Evolutionary conservation across 352 stramenopile species (phyloP), one percentile per base, ranked within the genome.

Genomic region (Pythium monospermum): DNA sequence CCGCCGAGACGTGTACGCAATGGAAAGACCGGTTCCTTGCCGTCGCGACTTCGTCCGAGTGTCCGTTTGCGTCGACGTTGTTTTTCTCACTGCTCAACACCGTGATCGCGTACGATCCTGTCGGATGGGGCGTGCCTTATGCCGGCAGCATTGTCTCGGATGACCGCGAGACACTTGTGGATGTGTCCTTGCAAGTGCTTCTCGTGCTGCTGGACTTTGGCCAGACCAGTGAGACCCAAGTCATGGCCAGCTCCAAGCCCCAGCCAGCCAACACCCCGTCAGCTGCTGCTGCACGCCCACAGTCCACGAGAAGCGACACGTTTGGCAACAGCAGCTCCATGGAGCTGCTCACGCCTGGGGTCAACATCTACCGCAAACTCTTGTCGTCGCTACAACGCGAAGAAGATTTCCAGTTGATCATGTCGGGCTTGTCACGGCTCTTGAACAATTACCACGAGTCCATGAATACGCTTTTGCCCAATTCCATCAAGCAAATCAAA

Each of bases 71-170:
- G 6, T 78, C 89, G 3, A 97, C 93, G 44, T 71, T 99, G 5
- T 98, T 98, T 57, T 98, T 96, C 66, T 98, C 91, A 39, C 68
- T 99, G 13, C 53, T 99, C 44, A 99, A 99, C 54, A 96, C 94
- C 21, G 89, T 98, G 15, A 67, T 98, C 23, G 77, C 80, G 11
- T 98, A 98, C 61, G 94, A 98, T 59, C 92, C 95, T 0, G 80
- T 91, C 11, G 90, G 87, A 19, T 95, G 80, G 75, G 83, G 82
- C 11, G 77, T 98, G 6, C 90, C 91, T 0, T 97, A 97, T 53
- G 76, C 79, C 1, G 74, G 80, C 3, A 90, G 83, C n/a, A 94
- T 98, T 36, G 77, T 87, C 13, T 81, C 81, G 21, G 84, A 97
- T 32, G 76, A 94, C 43, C 81, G 95, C 11, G 84, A 97, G 39